phyloP scores from a whole-genome alignment of 2,329 filamentous ascomycete species.

The Fusarium metavorans region DNA sequence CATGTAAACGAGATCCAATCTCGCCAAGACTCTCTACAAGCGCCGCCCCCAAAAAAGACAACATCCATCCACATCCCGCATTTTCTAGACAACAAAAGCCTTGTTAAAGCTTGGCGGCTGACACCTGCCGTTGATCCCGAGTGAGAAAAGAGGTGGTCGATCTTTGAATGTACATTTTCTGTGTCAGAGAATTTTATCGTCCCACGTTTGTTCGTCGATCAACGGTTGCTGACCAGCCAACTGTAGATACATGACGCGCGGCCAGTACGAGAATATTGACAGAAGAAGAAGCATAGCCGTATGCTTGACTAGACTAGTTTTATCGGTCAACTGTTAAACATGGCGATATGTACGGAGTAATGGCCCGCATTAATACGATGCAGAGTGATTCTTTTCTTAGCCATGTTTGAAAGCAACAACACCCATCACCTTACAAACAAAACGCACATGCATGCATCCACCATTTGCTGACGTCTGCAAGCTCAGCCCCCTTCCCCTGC shows the following conservation, averaged over 20 bases:
- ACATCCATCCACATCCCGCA: not conserved
- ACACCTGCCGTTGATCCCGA: not conserved
- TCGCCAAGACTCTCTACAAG: constrained; percentile 21
- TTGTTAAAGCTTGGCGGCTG: constrained; percentile 7
- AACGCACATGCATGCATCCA: not conserved
- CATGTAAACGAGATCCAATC: constrained; percentile 28
- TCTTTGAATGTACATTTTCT: constrained; percentile 4
- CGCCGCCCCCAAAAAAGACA: constrained; percentile 2
- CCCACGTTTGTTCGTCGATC: constrained; percentile 19
- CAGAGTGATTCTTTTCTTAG: constrained; percentile 11
- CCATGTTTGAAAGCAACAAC: constrained; percentile 26
- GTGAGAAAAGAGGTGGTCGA: not conserved
- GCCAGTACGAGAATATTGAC: not conserved
- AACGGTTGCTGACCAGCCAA: constrained; percentile 18
- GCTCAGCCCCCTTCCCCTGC: constrained; percentile 7
- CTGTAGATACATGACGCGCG: constrained; percentile 1
- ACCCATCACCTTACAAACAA: constrained; percentile 11
- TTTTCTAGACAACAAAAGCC: not conserved
- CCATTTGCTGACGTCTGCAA: constrained; percentile 47
- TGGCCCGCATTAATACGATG: not conserved
- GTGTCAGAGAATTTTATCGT: not conserved
- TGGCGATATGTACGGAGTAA: not conserved
- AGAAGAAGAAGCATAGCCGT: not conserved
- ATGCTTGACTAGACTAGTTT: not conserved
- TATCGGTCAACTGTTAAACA: not conserved